Percentiles rank a stretch among this genome's conserved stretches.
Conservation (phyloP, 768 basidiomycete genomes). For the Tylopilus vinaceipallidus region DNA sequence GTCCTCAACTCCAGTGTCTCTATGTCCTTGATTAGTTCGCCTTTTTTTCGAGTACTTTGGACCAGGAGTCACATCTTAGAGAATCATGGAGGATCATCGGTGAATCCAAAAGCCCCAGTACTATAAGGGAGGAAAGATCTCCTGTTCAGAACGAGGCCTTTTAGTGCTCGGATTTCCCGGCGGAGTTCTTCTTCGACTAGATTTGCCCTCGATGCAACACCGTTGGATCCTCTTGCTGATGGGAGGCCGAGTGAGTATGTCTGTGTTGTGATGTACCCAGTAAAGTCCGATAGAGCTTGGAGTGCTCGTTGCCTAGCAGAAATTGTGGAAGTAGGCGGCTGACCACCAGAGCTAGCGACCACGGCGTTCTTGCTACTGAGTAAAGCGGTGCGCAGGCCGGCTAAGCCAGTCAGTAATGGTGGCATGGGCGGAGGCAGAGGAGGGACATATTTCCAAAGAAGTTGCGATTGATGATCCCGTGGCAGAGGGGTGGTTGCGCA, state of each 20-base stretch:
- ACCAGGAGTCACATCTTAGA: neutral
- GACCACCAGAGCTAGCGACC: conserved; percentile 8
- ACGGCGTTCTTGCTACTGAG: conserved; percentile 16
- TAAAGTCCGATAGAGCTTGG: conserved; percentile 67
- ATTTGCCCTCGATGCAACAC: conserved; percentile 15
- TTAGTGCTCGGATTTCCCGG: conserved; percentile 73
- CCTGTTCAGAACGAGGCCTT: conserved; percentile 78
- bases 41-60: neutral
- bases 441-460: conserved; percentile 41
- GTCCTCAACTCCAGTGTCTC: neutral
- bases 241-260: conserved; percentile 44
- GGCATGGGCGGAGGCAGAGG: conserved; percentile 27
- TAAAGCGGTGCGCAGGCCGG: conserved; percentile 21
- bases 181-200: conserved; percentile 60
- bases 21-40: neutral
- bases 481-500: conserved; percentile 1
- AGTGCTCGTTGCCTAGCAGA: conserved; percentile 57
- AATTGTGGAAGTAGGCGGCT: conserved; percentile 20
- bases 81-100: conserved; percentile 1
- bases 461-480: conserved; percentile 21
- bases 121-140: conserved; percentile 31
- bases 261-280: conserved; percentile 76
- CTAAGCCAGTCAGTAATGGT: conserved; percentile 27
- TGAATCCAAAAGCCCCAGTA: conserved; percentile 3
- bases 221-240: conserved; percentile 18